Conservation (phyloP, 768 basidiomycete species). For the Auricularia sp. region DNA sequence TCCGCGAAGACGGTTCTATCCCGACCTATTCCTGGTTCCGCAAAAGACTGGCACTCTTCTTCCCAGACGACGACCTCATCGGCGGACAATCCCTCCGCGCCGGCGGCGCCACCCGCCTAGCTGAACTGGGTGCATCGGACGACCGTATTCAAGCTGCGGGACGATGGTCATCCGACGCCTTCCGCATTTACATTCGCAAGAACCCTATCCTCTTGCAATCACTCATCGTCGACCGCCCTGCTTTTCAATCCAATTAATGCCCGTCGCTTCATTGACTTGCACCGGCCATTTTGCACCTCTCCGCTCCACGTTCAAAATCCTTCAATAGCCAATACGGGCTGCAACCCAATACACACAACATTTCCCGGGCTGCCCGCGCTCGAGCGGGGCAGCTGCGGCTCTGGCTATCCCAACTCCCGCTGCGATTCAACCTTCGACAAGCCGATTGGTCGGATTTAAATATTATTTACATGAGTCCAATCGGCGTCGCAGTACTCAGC, state of each 20-base stretch:
- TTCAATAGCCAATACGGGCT: too few species aligned
- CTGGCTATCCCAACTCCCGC: too few species aligned
- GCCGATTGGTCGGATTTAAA: too few species aligned
- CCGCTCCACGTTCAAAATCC: too few species aligned
- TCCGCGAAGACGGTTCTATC: slow-evolving; percentile 1
- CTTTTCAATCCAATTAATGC: background rate
- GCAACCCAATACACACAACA: too few species aligned
- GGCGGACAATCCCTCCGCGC: slow-evolving; percentile 2
- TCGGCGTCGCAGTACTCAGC: too few species aligned
- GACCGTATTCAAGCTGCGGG: background rate
- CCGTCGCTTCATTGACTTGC: too few species aligned
- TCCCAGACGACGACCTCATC: background rate
- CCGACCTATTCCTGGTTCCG: slow-evolving; percentile 4
- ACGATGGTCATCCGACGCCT: slow-evolving; percentile 11
- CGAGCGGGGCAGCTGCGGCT: too few species aligned
- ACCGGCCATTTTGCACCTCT: too few species aligned
- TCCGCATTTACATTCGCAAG: slow-evolving; percentile 21
- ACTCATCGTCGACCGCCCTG: background rate
- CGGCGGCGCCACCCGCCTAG: slow-evolving; percentile 3
- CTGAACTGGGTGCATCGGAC: slow-evolving; percentile 2
- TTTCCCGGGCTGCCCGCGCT: too few species aligned
- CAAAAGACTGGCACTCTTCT: background rate
- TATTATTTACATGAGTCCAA: too few species aligned
- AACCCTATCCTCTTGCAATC: slow-evolving; percentile 13
- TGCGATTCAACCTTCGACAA: too few species aligned